Conservation (phyloP, 2,329 filamentous ascomycete species). For the Penicillium psychrosexuale region DNA sequence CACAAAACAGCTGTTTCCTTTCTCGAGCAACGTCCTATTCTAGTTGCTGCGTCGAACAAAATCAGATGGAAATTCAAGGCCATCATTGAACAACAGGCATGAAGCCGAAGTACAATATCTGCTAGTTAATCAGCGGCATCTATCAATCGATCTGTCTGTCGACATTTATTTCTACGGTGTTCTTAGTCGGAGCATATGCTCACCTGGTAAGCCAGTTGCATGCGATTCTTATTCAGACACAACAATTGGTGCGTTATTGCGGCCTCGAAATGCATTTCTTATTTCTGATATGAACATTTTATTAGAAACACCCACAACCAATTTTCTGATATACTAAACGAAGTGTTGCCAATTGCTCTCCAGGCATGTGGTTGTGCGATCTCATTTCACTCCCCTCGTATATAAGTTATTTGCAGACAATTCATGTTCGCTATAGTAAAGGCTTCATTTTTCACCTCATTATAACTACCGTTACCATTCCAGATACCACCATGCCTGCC, state of each 20-base stretch:
- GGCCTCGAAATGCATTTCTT: neutral
- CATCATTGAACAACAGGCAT: neutral
- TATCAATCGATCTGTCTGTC: neutral
- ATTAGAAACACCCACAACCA: neutral
- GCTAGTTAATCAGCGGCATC: neutral
- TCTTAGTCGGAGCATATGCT: neutral
- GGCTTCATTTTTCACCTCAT: too few species aligned
- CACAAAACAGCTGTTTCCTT: neutral
- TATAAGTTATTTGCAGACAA: too few species aligned
- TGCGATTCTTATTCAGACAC: neutral
- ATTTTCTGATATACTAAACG: neutral
- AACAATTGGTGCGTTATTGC: neutral
- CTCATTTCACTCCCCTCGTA: neutral
- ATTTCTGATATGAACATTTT: neutral
- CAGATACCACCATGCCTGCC: too few species aligned
- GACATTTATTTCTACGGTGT: neutral
- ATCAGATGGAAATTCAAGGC: neutral
- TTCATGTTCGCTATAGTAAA: too few species aligned
- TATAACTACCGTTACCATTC: too few species aligned
- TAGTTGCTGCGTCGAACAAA: neutral
- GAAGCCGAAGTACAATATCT: neutral
- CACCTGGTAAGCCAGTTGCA: neutral
- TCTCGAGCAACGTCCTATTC: neutral
- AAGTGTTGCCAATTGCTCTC: neutral
- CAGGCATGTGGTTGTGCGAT: rapidly evolving